Percentiles rank a stretch among this genome's conserved stretches.
These are phyloP conservation scores for Penicillium sp. DNA, from an alignment of 2,329 filamentous ascomycete species.

Conservation along the genomic window DNA sequence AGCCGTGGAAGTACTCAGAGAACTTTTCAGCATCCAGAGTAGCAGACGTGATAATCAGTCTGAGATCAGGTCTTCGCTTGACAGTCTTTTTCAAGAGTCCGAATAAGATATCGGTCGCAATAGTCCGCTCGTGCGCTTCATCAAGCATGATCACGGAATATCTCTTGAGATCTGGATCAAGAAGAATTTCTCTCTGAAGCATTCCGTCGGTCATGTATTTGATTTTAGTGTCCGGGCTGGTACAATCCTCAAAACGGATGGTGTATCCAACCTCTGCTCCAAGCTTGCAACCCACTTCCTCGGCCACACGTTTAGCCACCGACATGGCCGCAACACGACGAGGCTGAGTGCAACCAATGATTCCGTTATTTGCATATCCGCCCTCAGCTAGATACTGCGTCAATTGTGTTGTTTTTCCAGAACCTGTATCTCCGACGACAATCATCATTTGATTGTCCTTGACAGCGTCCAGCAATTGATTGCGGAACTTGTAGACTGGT, in stretches of 20 bases:
- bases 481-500: constrained; percentile 85
- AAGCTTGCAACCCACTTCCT: constrained; percentile 88
- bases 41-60: constrained; percentile 93
- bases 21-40: constrained; percentile 98
- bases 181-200: constrained; percentile 89
- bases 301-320: constrained; percentile 91
- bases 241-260: constrained; percentile 95
- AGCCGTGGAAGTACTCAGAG: constrained; percentile 91
- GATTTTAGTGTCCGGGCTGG: constrained; percentile 81
- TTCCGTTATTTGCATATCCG: constrained; percentile 80
- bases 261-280: constrained; percentile 95
- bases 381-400: constrained; percentile 94
- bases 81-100: constrained; percentile 91
- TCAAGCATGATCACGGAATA: constrained; percentile 99
- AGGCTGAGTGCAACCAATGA: constrained; percentile 95
- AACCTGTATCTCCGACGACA: constrained; percentile 95
- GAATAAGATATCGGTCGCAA: constrained; percentile 93
- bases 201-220: constrained; percentile 99
- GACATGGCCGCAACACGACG: constrained; percentile 97
- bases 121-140: constrained; percentile 95
- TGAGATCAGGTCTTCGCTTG: constrained; percentile 79
- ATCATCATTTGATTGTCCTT: constrained; percentile 86
- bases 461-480: constrained; percentile 83
- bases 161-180: constrained; percentile 82
- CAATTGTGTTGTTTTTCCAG: constrained; percentile 93